phyloP scores from a whole-genome alignment of 495 filamentous ascomycete species.

The Penicillium ucsense region DNA sequence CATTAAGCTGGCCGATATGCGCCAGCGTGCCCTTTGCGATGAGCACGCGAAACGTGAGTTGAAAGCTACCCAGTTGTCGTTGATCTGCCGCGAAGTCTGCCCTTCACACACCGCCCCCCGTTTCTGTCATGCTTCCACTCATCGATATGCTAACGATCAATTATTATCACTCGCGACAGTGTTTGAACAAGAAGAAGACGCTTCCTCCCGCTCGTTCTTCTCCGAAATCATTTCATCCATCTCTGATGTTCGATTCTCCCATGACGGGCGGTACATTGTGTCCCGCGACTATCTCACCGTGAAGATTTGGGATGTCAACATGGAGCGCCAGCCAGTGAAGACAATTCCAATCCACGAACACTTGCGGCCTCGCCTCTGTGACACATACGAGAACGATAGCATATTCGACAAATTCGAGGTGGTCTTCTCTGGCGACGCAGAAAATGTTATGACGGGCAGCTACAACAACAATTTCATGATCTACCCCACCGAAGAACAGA shows the following conservation, averaged over 20 bases:
- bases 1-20: conserved; percentile 98
- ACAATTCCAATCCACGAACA: conserved; percentile 99
- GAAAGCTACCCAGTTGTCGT: not conserved
- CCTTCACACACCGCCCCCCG: not conserved
- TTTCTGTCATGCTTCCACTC: not conserved
- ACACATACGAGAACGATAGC: conserved; percentile 98
- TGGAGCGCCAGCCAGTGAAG: conserved; percentile 94
- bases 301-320: conserved; percentile 99
- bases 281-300: conserved; percentile 97
- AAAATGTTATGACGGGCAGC: conserved; percentile 98
- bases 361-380: conserved; percentile 85
- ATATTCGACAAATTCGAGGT: conserved; percentile 99
- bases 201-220: conserved; percentile 97
- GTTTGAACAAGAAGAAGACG: conserved; percentile 98
- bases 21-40: conserved; percentile 90
- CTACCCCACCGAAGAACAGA: conserved; percentile 89
- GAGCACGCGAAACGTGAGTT: conserved; percentile 86
- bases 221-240: conserved; percentile 99
- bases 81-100: not conserved
- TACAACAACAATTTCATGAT: conserved; percentile 99
- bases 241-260: conserved; percentile 94
- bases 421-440: conserved; percentile 94
- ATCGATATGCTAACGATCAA: conserved; percentile 1
- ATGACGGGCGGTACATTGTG: conserved; percentile 92
- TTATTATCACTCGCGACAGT: conserved; percentile 39